Conservation (phyloP, 108 stramenopile species). For the Parmales sp. region DNA sequence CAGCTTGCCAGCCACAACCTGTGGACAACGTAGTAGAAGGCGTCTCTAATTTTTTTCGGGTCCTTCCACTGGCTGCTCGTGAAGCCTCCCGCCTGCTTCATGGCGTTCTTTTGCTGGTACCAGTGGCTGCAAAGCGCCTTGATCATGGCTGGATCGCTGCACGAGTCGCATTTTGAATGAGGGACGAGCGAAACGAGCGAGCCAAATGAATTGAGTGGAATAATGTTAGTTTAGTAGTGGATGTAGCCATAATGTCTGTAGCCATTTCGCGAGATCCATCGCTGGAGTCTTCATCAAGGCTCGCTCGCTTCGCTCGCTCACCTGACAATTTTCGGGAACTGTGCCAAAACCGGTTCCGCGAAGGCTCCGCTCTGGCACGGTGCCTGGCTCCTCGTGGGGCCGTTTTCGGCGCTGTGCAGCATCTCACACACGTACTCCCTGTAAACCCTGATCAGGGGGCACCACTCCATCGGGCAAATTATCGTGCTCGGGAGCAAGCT, state of each 20-base stretch:
- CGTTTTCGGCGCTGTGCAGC: neutral
- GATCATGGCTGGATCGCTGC: conserved; percentile 8
- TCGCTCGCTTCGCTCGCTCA: too few species aligned
- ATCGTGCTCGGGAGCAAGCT: neutral
- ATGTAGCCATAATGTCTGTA: too few species aligned
- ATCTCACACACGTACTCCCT: conserved; percentile 4
- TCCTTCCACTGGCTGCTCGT: neutral
- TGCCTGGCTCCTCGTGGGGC: neutral
- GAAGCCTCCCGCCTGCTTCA: neutral
- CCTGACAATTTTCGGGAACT: conserved; percentile 6
- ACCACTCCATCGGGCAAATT: conserved; percentile 4
- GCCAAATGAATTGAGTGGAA: too few species aligned
- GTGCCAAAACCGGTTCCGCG: neutral
- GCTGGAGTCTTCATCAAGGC: too few species aligned
- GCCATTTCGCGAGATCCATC: too few species aligned
- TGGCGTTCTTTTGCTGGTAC: neutral
- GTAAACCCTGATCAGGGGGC: conserved; percentile 11
- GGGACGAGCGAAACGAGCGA: too few species aligned
- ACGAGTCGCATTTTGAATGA: too few species aligned
- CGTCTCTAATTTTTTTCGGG: neutral
- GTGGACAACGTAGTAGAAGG: conserved; percentile 3
- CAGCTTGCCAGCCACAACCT: neutral
- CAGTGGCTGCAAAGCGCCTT: neutral
- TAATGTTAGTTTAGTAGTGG: too few species aligned
- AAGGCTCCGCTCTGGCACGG: conserved; percentile 8